Evolutionary conservation across 2,329 filamentous ascomycete species (phyloP).

Genomic region (Ilyonectria destructans): DNA sequence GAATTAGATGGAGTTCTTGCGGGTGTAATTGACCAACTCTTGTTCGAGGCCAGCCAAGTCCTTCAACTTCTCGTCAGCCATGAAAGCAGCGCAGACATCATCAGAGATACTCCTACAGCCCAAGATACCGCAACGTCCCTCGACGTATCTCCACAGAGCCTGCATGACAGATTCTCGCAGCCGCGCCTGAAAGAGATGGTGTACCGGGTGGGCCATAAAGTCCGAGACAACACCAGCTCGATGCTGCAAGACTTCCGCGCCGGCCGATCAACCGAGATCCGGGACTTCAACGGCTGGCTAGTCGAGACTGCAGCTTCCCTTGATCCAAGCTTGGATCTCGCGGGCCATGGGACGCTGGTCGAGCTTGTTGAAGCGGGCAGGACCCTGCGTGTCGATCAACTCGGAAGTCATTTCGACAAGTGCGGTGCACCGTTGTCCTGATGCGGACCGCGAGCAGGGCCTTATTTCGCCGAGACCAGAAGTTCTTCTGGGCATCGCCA

Average conservation of each 20-base stretch:
- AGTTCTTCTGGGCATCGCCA: slow-evolving; percentile 34
- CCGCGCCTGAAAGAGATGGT: slow-evolving; percentile 62
- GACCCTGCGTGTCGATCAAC: slow-evolving; percentile 54
- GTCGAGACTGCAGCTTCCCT: slow-evolving; percentile 63
- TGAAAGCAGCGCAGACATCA: slow-evolving; percentile 61
- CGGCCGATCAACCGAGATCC: slow-evolving; percentile 69
- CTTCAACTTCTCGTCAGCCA: slow-evolving; percentile 79
- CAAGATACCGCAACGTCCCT: slow-evolving; percentile 21
- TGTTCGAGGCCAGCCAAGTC: slow-evolving; percentile 83
- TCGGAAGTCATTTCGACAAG: slow-evolving; percentile 50
- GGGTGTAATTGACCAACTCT: slow-evolving; percentile 76
- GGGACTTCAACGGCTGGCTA: slow-evolving; percentile 74
- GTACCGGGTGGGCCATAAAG: slow-evolving; percentile 63
- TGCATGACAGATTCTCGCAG: slow-evolving; percentile 62
- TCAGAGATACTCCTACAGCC: slow-evolving; percentile 42
- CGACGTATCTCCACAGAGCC: slow-evolving; percentile 36
- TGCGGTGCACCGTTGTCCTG: slow-evolving; percentile 32
- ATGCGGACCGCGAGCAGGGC: slow-evolving; percentile 36
- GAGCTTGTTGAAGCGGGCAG: slow-evolving; percentile 59
- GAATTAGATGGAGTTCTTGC: slow-evolving; percentile 67
- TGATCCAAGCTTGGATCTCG: slow-evolving; percentile 52
- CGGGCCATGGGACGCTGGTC: slow-evolving; percentile 60
- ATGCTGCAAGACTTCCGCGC: slow-evolving; percentile 74
- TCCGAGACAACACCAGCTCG: slow-evolving; percentile 71
- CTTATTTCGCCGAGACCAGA: slow-evolving; percentile 34